phyloP scores from a whole-genome alignment of 23 red algal species.

The Gracilaria domingensis region DNA sequence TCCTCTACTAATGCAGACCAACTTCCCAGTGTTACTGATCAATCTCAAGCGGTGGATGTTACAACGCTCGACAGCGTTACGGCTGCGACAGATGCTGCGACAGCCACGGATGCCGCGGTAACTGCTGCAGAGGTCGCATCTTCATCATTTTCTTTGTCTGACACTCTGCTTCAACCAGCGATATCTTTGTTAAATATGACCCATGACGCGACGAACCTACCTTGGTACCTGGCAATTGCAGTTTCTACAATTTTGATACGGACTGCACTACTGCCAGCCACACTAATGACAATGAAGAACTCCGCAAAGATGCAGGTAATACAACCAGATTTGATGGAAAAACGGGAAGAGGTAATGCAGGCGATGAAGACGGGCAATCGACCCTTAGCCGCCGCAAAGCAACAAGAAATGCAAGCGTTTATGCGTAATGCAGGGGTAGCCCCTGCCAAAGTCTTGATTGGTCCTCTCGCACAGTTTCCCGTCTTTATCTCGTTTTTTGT shows the following conservation, averaged over 20 bases:
- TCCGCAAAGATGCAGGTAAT: constrained; percentile 63
- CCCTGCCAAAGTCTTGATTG: constrained; percentile 73
- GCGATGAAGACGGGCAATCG: constrained; percentile 70
- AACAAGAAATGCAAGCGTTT: constrained; percentile 77
- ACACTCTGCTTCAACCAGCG: constrained; percentile 61
- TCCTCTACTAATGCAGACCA: background rate
- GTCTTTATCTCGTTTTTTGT: constrained; percentile 94
- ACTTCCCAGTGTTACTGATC: background rate
- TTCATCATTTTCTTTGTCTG: constrained; percentile 36
- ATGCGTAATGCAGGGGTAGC: constrained; percentile 80
- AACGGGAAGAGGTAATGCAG: constrained; percentile 63
- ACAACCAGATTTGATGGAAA: constrained; percentile 73
- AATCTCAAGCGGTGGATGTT: background rate
- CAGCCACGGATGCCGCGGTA: constrained; percentile 8
- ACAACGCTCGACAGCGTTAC: background rate
- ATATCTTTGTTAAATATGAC: constrained; percentile 46
- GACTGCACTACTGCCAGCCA: constrained; percentile 73
- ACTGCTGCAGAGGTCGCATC: constrained; percentile 37
- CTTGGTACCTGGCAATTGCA: constrained; percentile 90
- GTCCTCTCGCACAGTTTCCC: constrained; percentile 84
- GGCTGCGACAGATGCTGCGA: background rate
- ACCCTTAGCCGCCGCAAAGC: constrained; percentile 21
- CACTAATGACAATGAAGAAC: constrained; percentile 82
- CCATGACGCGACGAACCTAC: constrained; percentile 79
- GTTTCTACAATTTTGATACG: constrained; percentile 74